Evolutionary conservation across 371 early-diverging fungal genomes (phyloP).

Genomic region (Nosema granulosis): DNA sequence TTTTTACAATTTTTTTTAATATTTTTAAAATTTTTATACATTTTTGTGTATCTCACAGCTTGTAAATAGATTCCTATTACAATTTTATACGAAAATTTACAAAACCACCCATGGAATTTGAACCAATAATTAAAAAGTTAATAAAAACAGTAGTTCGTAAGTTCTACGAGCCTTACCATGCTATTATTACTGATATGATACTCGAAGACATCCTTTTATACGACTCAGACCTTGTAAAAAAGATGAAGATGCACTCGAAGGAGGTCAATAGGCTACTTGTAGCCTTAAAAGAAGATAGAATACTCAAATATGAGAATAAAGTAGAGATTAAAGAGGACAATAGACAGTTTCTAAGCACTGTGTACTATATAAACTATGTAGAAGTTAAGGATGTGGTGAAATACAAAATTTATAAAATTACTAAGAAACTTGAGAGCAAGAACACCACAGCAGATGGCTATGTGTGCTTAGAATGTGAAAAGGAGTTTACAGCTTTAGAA

Average conservation of each 20-base stretch:
- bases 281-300: conserved; percentile 64
- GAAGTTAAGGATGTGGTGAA: conserved; percentile 66
- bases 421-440: conserved; percentile 59
- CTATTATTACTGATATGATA: conserved; percentile 64
- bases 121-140: conserved; percentile 55
- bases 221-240: conserved; percentile 63
- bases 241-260: conserved; percentile 65
- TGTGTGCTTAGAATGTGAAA: conserved; percentile 61
- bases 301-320: conserved; percentile 63
- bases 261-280: conserved; percentile 66
- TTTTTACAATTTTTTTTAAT: no score
- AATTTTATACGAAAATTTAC: no score
- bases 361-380: conserved; percentile 65
- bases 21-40: no score
- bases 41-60: no score
- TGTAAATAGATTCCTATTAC: no score
- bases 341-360: conserved; percentile 54
- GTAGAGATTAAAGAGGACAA: conserved; percentile 61
- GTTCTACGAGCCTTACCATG: conserved; percentile 66
- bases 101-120: conserved; percentile 45
- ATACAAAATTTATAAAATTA: conserved; percentile 68
- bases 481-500: conserved; percentile 63
- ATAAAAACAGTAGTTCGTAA: conserved; percentile 57
- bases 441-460: conserved; percentile 49
- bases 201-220: conserved; percentile 61